A percentile compares a stretch with the other conserved stretches of the same genome.
Evolutionary conservation across 1,284 basidiomycete genomes (phyloP).

Genomic region (Cryptococcus sp.): DNA sequence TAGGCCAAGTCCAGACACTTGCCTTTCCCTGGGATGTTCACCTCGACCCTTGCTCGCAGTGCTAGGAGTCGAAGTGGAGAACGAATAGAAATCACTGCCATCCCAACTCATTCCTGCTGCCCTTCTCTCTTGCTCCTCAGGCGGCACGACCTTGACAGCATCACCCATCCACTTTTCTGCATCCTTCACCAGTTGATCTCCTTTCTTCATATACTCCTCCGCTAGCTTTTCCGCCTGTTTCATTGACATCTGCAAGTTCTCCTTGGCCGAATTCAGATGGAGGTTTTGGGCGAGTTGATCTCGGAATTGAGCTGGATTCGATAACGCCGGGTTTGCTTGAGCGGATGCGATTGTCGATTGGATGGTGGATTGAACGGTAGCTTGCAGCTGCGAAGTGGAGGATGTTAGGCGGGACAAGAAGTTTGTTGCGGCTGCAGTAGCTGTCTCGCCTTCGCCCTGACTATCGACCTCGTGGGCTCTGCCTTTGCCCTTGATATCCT

Average conservation of each 20-base stretch:
- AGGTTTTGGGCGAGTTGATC: constrained; percentile 65
- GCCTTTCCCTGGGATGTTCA: neutral
- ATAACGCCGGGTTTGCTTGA: constrained; percentile 46
- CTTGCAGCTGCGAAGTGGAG: constrained; percentile 36
- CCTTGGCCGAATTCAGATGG: constrained; percentile 46
- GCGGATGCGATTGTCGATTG: constrained; percentile 61
- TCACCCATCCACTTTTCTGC: constrained; percentile 58
- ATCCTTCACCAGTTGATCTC: constrained; percentile 63
- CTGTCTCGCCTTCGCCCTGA: constrained; percentile 1
- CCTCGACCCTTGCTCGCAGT: neutral
- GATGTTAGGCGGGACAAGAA: constrained; percentile 31
- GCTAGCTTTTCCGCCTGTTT: constrained; percentile 78
- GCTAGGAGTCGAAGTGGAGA: constrained; percentile 33
- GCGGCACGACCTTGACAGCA: constrained; percentile 86
- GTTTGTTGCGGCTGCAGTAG: constrained; percentile 5
- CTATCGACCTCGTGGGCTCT: constrained; percentile 21
- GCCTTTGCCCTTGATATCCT: constrained; percentile 31
- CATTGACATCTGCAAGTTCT: constrained; percentile 48
- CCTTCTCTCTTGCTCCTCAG: constrained; percentile 54
- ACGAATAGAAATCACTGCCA: constrained; percentile 74
- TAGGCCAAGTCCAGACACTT: constrained; percentile 6
- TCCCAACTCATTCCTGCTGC: constrained; percentile 63
- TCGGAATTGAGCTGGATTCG: constrained; percentile 52
- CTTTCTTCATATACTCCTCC: constrained; percentile 59
- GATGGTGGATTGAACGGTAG: constrained; percentile 48